These are phyloP conservation scores for Papiliotrema flavescens DNA, from an alignment of 1,284 basidiomycete species.

Conservation along the genomic window DNA sequence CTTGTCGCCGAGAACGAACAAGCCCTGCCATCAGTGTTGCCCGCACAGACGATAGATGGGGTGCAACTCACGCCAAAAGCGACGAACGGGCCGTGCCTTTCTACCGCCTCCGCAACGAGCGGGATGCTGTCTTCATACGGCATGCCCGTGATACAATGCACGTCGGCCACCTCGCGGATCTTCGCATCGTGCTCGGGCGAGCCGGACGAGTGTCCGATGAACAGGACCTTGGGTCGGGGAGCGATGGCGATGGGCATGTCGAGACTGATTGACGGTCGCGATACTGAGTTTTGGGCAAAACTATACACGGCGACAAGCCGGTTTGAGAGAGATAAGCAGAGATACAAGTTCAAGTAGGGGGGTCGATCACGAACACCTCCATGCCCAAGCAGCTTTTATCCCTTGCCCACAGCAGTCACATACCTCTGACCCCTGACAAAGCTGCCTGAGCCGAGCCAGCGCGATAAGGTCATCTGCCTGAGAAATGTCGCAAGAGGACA, in stretches of 20 bases:
- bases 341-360: too few relatives aligned
- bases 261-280: neutral
- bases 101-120: constrained; percentile 3
- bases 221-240: constrained; percentile 2
- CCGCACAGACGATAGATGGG: neutral
- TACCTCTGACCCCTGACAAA: neutral
- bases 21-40: constrained; percentile 8
- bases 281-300: neutral
- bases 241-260: neutral
- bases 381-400: too few relatives aligned
- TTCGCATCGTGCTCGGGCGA: neutral
- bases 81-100: constrained; percentile 19
- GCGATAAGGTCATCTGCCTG: neutral
- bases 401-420: neutral
- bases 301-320: neutral
- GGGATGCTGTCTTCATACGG: neutral
- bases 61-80: constrained; percentile 21
- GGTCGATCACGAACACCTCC: too few relatives aligned
- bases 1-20: constrained; percentile 16
- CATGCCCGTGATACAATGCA: constrained; percentile 1
- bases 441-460: neutral
- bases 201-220: constrained; percentile 3
- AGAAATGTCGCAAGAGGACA: neutral
- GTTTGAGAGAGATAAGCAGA: too few relatives aligned
- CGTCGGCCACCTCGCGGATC: constrained; percentile 6